Base-by-base conservation (phyloP, 495 filamentous ascomycete genomes). In the Xylaria castorea region DNA sequence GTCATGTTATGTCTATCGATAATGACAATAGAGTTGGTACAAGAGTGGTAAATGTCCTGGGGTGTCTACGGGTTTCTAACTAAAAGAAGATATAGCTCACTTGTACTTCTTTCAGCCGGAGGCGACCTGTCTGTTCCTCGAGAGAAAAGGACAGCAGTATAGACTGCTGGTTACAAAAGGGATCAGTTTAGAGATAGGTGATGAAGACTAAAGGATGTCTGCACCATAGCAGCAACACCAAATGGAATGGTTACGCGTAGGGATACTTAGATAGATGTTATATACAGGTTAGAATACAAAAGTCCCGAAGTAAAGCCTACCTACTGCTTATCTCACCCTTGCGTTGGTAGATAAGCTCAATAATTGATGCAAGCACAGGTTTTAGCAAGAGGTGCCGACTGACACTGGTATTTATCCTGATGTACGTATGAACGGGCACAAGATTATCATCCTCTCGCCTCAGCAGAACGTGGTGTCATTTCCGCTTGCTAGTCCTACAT, bases 401-500 rank as follows among this genome's bases (percentile, higher is more conserved):
- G 44, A 12, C 16, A 66, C 34, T 42, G 32, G 34, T 55, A 40
- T 67, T 40, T 9, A 55, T 67, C 25, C 27, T 46, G 42, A 48
- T 46, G 34, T 34, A 67, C 44, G 38, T 55, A 67, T 55, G 25
- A 57, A 57, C 53, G 2, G 14, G 25, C n/a, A 66, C 30, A 66
- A 34, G 30, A 48, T 25, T 27, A 30, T 32, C 46, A n/a, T 34
- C n/a, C 9, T 55, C 18, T 18, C 46, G n/a, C 9, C 14, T 53
- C 46, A 67, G 50, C 30, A 16, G 25, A 48, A 30, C 32, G 22
- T 44, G 22, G 63, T 36, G 44, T 32, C n/a, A 11, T 42, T 44
- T 25, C 14, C n/a, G 34, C 36, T 25, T 50, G 42, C 42, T 70
- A 62, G n/a, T 62, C 55, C 20, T 62, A 62, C 55, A 70, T 38